Base-by-base conservation (phyloP, 2,329 filamentous ascomycete genomes). In the Colletotrichum sp. region DNA sequence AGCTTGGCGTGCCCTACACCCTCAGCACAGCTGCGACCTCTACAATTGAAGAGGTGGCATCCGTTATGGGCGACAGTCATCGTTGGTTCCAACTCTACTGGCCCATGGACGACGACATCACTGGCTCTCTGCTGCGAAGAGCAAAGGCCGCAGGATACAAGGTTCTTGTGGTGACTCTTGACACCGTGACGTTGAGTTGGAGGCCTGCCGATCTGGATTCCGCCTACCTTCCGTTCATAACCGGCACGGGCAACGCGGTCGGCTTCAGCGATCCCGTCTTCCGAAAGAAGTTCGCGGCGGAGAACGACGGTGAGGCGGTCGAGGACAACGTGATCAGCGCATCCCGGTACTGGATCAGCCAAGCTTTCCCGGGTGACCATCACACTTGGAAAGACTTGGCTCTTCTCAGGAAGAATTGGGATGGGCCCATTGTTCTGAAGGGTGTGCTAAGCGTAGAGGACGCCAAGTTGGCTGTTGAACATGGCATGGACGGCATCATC, bases 51-150 rank as follows among this genome's bases (percentile, higher is more conserved):
- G 90, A 95, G 66, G 89, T 95, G 0, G 92, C 92, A 0, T 80
- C 86, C 9, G 91, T 91, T 0, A 91, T 89, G 67, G 89, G 89
- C 0, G 84, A 89, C 7, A 90, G 91, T 0, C 86, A 89, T 36
- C 86, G 93, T 13, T 96, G 93, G 93, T 96, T 90, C 82, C 94
- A 96, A 81, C 88, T 96, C 0, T 96, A 96, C 85, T 95, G 93
- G 92, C 94, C 94, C 0, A 84, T 88, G 24, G 89, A 91, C 71
- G 89, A 95, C 69, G 90, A 92, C 5, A 86, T 95, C 71, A 95
- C 94, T 0, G 85, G 89, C 0, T 94, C 91, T 2, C 84, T 95
- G 18, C 87, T 95, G 6, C 81, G 83, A 2, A 88, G 93, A 0
- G 94, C 93, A 1, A 91, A 91, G 80, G 86, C 84, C 0, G 89